A percentile compares a stretch with the other conserved stretches of the same genome.
phyloP scores from a whole-genome alignment of 306 rosid genomes.

The Clitoria ternatea region DNA sequence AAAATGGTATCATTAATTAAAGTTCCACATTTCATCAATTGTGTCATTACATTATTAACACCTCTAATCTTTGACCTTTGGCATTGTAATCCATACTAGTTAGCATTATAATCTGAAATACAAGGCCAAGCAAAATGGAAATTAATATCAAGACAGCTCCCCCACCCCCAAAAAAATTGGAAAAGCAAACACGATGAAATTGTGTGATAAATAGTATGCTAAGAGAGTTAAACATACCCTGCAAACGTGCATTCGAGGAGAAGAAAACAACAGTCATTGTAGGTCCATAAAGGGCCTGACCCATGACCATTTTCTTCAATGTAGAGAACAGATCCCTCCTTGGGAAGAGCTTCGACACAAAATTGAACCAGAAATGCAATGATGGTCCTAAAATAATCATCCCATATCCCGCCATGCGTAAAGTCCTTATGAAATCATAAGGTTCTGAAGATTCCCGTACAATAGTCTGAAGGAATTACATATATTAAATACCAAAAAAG shows the following conservation, averaged over 20 bases:
- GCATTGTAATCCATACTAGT: background rate
- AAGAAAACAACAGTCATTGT: conserved; percentile 76
- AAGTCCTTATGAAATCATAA: conserved; percentile 66
- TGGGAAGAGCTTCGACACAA: conserved; percentile 71
- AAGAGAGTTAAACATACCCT: conserved; percentile 49
- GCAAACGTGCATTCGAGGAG: conserved; percentile 68
- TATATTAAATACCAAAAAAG: conserved; percentile 7
- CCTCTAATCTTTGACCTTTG: background rate
- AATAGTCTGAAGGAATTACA: conserved; percentile 45
- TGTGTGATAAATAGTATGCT: background rate
- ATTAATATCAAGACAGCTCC: background rate
- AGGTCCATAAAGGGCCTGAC: conserved; percentile 82
- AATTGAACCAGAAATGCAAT: conserved; percentile 90
- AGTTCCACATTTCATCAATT: background rate
- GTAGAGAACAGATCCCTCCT: conserved; percentile 66
- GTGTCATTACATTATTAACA: background rate
- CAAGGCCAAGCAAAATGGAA: background rate
- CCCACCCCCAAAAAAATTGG: background rate
- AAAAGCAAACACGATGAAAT: background rate
- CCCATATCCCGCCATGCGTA: conserved; percentile 91
- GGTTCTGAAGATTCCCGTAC: conserved; percentile 36
- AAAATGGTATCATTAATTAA: background rate
- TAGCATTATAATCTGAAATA: conserved; percentile 2
- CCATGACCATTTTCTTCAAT: conserved; percentile 81
- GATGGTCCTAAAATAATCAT: conserved; percentile 79